A percentile compares a stretch with the other conserved stretches of the same genome.
phyloP scores from a whole-genome alignment of 768 basidiomycete genomes.

The Tubosaeta sp. region DNA sequence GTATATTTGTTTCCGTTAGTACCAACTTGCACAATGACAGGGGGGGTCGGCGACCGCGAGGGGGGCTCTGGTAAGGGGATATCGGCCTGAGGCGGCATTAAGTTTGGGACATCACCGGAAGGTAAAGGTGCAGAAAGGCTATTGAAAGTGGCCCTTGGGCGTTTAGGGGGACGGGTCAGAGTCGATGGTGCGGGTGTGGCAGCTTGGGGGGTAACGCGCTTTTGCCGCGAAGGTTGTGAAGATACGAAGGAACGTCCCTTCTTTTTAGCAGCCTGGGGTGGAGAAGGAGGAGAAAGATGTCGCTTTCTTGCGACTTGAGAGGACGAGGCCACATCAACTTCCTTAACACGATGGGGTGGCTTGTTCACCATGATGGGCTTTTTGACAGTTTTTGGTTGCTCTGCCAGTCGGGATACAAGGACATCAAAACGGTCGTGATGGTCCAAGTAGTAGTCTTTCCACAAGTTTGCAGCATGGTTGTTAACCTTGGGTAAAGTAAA shows the following conservation, averaged over 20 bases:
- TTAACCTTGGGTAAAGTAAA: constrained; percentile 32
- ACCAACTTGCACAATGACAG: constrained; percentile 42
- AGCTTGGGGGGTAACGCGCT: constrained; percentile 17
- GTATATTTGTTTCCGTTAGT: constrained; percentile 62
- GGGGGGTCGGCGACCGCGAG: constrained; percentile 67
- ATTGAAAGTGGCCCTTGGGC: constrained; percentile 47
- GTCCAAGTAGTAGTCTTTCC: constrained; percentile 81
- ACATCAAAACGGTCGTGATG: constrained; percentile 57
- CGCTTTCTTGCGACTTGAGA: constrained; percentile 36
- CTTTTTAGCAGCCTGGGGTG: constrained; percentile 24
- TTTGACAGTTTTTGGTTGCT: constrained; percentile 28
- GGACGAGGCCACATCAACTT: constrained; percentile 8
- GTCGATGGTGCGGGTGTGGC: constrained; percentile 18
- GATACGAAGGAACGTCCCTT: constrained; percentile 19
- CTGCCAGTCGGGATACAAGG: constrained; percentile 22
- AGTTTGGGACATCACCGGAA: constrained; percentile 35
- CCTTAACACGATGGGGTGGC: constrained; percentile 5
- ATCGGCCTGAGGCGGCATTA: constrained; percentile 60
- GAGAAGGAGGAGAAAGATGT: constrained; percentile 20
- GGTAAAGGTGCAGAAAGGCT: constrained; percentile 47
- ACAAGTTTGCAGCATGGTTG: constrained; percentile 51
- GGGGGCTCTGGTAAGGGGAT: constrained; percentile 59
- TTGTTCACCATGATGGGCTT: constrained; percentile 23
- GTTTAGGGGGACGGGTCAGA: constrained; percentile 27
- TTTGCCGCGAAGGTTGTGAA: constrained; percentile 24